Base-by-base conservation (phyloP, 768 basidiomycete genomes). In the Tricholoma sp. region DNA sequence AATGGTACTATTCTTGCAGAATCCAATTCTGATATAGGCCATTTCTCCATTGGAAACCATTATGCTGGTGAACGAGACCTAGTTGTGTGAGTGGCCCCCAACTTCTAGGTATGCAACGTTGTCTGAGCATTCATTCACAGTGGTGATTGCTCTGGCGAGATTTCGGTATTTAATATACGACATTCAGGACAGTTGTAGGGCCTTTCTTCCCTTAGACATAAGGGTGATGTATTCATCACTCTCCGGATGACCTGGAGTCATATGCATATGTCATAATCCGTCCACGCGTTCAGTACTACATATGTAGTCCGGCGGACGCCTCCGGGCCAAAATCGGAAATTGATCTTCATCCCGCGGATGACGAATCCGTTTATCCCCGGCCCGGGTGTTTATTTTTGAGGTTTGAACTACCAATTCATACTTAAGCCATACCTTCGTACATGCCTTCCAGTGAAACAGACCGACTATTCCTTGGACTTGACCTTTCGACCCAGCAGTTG, bases 401-500 rank as follows among this genome's bases (percentile, higher is more conserved):
- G n/a, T 1, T 24, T 24, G 24, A 24, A 24, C 24, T 24, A 24
- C 24, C 15, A 24, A n/a, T n/a, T n/a, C 34, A 18, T 13, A 49
- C 29, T 39, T 28, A 47, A 28, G 44, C 29, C 44, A 12, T 45
- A 31, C 31, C 24, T 41, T 39, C 36, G 53, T 39, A 31, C 28
- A 61, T 63, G 63, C 47, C 64, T 50, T 49, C 52, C 33, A 32
- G 28, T 12, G n/a, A 18, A 6, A 13, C 57, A 54, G 59, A 53
- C 50, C 65, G 64, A 12, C 65, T 75, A 36, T 92, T 91, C 67
- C 84, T 94, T 20, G 92, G 92, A 12, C 80, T 94, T 53, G 92
- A 94, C 70, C 80, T 93, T 37, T 92, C 89, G 1, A 94, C 92
- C 0, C 93, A 96, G 66, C 85, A 86, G 60, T 77, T 91, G 54